Base-by-base conservation (phyloP, 345 rosid species). In the Conringia planisiliqua region DNA sequence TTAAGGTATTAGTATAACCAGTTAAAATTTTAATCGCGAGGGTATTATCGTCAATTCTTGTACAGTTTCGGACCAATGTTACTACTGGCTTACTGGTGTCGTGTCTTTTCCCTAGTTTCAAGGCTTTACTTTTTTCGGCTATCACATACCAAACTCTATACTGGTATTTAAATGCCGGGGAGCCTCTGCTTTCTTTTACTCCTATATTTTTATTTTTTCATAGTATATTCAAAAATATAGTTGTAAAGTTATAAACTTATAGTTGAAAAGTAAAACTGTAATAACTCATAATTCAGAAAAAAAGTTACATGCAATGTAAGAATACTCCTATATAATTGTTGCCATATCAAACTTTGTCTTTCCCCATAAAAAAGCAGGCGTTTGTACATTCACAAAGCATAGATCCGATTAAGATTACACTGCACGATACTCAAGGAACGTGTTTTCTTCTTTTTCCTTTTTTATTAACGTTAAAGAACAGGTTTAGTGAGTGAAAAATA, bases 81-180 rank as follows among this genome's bases (percentile, higher is more conserved):
- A 13, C 10, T 52, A 16, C 20, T 22, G 24, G 24, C 10, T 47
- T 26, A 44, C 54, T 64, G 46, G 33, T 36, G 46, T 42, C 35
- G 62, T 43, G 54, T 77, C 76, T 59, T 71, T 71, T 51, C 81
- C 76, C 69, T 64, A 71, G 73, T 66, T 78, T 78, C 68, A 78
- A 64, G 81, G 81, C 77, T 78, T 78, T 78, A 33, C 56, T 44
- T 59, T 38, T 16, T 39, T 20, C 6, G 6, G 42, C 36, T 10
- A 40, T 60, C 55, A 29, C 47, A 59, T 67, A 59, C 68, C 30
- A 74, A 74, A 58, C 18, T 43, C 30, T 46, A n/a, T 36, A 10
- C 18, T 58, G 6, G 3, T 73, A 73, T 52, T 63, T 30, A 52
- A 72, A 72, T 52, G 13, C 7, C 5, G 5, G 29, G 20, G 68